Percentiles rank a stretch among this genome's conserved stretches.
Evolutionary conservation across 495 filamentous ascomycete genomes (phyloP).

Genomic region (Sabuloglossum arenarium): DNA sequence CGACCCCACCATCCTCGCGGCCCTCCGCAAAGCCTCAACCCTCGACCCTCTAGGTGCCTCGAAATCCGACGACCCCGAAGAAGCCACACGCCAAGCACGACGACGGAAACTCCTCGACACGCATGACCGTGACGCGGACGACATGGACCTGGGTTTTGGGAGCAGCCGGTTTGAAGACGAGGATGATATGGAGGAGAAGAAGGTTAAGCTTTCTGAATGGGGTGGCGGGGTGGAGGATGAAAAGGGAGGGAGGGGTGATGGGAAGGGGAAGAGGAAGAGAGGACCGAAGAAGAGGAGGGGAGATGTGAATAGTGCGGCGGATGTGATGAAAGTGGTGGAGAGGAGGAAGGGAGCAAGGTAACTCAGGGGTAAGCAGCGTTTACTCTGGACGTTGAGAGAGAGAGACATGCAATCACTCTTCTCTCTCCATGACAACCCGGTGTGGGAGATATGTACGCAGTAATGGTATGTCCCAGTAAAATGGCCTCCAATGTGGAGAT

Average conservation of each 20-base stretch:
- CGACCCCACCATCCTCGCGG: conserved; percentile 66
- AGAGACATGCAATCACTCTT: no score
- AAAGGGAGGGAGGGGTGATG: conserved; percentile 27
- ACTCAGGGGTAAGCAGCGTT: background rate
- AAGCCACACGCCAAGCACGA: conserved; percentile 31
- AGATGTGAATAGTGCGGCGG: conserved; percentile 56
- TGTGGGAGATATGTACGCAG: no score
- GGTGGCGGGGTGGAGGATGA: conserved; percentile 16
- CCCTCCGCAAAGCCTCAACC: conserved; percentile 63
- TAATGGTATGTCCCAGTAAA: no score
- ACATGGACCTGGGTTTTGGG: conserved; percentile 90
- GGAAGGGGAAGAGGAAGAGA: conserved; percentile 49
- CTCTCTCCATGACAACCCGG: no score
- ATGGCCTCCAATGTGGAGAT: no score
- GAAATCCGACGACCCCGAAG: conserved; percentile 23
- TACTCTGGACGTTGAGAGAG: no score
- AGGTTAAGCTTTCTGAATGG: conserved; percentile 48
- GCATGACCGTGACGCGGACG: conserved; percentile 65
- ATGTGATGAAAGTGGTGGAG: conserved; percentile 67
- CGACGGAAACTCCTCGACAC: conserved; percentile 55
- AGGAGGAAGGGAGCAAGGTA: conserved; percentile 25
- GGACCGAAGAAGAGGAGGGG: conserved; percentile 75
- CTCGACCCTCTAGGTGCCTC: conserved; percentile 30
- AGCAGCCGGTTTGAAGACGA: conserved; percentile 63
- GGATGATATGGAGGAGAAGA: conserved; percentile 50